phyloP scores from a whole-genome alignment of 2,329 filamentous ascomycete genomes.

The Penicillium thymicola region DNA sequence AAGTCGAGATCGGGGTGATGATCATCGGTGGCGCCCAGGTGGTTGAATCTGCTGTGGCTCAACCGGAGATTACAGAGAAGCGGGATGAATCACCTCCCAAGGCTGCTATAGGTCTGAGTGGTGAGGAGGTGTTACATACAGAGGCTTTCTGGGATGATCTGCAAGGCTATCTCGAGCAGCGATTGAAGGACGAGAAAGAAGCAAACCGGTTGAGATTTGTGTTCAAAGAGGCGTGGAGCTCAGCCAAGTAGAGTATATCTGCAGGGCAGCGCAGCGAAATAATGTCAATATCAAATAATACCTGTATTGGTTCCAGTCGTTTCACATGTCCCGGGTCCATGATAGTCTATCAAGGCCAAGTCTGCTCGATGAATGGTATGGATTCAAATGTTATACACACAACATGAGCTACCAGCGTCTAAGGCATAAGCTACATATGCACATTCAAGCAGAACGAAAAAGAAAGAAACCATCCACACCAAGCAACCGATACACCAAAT shows the following conservation, averaged over 20 bases:
- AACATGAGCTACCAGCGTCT: conserved; percentile 1
- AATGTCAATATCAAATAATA: conserved; percentile 11
- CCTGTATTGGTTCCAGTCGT: neutral
- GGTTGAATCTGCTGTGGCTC: conserved; percentile 35
- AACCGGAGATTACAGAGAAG: conserved; percentile 33
- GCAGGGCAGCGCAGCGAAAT: neutral
- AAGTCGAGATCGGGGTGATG: conserved; percentile 81
- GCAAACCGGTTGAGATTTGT: conserved; percentile 63
- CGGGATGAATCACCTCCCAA: conserved; percentile 26
- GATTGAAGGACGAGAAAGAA: conserved; percentile 66
- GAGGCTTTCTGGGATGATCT: conserved; percentile 85
- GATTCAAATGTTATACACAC: conserved; percentile 22
- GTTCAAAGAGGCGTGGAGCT: conserved; percentile 68
- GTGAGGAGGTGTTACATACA: conserved; percentile 60
- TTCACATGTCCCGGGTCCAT: neutral
- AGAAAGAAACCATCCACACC: neutral
- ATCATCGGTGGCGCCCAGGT: conserved; percentile 68
- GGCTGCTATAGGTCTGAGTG: conserved; percentile 54
- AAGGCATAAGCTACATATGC: neutral
- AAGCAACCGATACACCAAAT: neutral
- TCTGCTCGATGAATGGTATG: conserved; percentile 2
- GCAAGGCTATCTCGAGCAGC: conserved; percentile 72
- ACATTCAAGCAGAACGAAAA: neutral
- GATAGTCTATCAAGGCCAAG: neutral
- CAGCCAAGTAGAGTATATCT: conserved; percentile 10